phyloP scores from a whole-genome alignment of 441 rosid genomes.

The Capsella rubella region DNA sequence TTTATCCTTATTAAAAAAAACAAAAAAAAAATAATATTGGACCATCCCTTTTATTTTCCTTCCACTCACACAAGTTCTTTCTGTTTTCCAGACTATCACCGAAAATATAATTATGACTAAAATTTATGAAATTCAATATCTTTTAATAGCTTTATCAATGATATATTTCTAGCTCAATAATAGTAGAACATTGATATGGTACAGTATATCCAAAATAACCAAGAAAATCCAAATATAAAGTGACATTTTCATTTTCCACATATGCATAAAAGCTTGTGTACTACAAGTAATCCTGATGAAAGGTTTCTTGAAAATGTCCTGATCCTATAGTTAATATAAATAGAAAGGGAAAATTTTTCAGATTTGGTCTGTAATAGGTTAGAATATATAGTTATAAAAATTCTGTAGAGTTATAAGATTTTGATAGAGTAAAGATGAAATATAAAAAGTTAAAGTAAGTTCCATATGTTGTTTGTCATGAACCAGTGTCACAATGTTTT shows the following conservation, averaged over 20 bases:
- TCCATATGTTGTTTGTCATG: conserved; percentile 12
- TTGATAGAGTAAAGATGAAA: not conserved
- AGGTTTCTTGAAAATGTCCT: not conserved
- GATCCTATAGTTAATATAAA: too few relatives aligned
- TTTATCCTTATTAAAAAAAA: too few relatives aligned
- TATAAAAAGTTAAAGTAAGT: not conserved
- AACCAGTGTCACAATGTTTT: not conserved
- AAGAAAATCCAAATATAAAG: too few relatives aligned
- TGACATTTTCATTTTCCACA: not conserved
- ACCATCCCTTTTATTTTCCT: too few relatives aligned
- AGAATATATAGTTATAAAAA: too few relatives aligned
- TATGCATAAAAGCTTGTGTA: not conserved
- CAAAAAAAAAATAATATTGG: too few relatives aligned
- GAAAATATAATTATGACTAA: not conserved
- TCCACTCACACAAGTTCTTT: not conserved
- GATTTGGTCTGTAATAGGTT: too few relatives aligned
- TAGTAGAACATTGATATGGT: too few relatives aligned
- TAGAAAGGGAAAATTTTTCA: too few relatives aligned
- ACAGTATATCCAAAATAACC: too few relatives aligned
- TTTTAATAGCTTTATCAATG: not conserved
- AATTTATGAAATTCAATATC: not conserved
- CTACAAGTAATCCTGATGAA: not conserved
- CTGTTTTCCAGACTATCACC: not conserved
- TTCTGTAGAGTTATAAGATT: too few relatives aligned
- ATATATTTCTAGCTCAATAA: too few relatives aligned